A percentile compares a stretch with the other conserved stretches of the same genome.
These are phyloP conservation scores for Sodiomyces alkalinus DNA, from an alignment of 2,329 filamentous ascomycete species.

Conservation along the genomic window DNA sequence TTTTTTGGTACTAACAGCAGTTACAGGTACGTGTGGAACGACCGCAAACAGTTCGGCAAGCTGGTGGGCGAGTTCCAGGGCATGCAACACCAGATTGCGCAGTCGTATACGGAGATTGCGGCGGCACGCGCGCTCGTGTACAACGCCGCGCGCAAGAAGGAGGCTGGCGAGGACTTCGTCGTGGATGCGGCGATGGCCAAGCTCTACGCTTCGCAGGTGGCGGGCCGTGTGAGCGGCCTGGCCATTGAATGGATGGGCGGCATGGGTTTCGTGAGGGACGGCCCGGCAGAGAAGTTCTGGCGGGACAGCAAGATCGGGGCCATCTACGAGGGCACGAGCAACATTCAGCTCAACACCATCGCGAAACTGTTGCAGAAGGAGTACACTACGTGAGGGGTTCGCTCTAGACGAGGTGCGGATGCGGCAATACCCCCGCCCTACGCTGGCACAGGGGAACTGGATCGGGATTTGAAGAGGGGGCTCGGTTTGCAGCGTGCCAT, in stretches of 20 bases:
- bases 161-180: conserved; percentile 90
- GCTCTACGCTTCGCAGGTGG: conserved; percentile 85
- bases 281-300: conserved; percentile 95
- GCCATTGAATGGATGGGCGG: conserved; percentile 99
- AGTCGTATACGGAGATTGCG: conserved; percentile 85
- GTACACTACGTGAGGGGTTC: conserved; percentile 33
- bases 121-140: conserved; percentile 86
- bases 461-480: background rate
- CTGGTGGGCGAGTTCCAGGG: conserved; percentile 94
- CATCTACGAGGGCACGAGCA: conserved; percentile 88
- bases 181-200: conserved; percentile 97
- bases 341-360: conserved; percentile 55
- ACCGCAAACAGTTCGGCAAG: conserved; percentile 90
- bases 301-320: conserved; percentile 96
- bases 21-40: conserved; percentile 81
- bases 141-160: conserved; percentile 96
- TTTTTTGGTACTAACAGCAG: background rate
- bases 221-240: conserved; percentile 66
- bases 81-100: conserved; percentile 98
- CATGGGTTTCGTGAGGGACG: conserved; percentile 96
- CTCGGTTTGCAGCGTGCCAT: too few species aligned
- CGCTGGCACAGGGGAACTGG: too few species aligned
- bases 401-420: too few species aligned
- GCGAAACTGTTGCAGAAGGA: conserved; percentile 48
- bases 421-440: too few species aligned